Evolutionary conservation across 73 alveolate species (phyloP).

Genomic region (Symbiodinium natans): DNA sequence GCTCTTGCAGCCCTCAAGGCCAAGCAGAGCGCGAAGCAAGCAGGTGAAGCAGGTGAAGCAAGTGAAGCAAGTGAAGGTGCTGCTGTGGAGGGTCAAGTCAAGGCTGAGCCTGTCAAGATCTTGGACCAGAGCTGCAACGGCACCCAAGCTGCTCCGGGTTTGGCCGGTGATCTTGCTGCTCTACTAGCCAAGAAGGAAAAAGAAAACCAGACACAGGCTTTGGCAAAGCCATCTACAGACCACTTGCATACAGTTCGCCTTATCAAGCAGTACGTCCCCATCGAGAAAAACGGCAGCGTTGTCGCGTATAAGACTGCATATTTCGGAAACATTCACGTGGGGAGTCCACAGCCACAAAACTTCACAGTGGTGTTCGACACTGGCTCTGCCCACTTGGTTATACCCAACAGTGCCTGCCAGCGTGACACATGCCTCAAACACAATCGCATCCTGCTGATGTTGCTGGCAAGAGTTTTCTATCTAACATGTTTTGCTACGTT

Average conservation of each 20-base stretch:
- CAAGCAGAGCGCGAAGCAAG: not conserved
- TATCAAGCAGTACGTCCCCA: slow-evolving; percentile 79
- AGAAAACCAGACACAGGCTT: slow-evolving; percentile 6
- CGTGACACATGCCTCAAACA: slow-evolving; percentile 80
- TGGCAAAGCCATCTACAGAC: not conserved
- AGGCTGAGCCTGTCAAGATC: not conserved
- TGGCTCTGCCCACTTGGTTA: slow-evolving; percentile 88
- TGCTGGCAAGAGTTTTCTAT: not conserved
- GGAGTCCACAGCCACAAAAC: slow-evolving; percentile 74
- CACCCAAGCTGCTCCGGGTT: slow-evolving; percentile 40
- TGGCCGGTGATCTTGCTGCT: slow-evolving; percentile 86
- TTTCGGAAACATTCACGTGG: slow-evolving; percentile 46
- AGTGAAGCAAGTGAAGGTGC: not conserved
- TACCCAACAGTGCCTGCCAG: slow-evolving; percentile 81
- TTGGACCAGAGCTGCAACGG: slow-evolving; percentile 9
- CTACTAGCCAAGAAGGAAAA: slow-evolving; percentile 49
- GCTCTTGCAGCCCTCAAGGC: slow-evolving; percentile 74
- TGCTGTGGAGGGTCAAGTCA: not conserved
- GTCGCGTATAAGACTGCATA: slow-evolving; percentile 80
- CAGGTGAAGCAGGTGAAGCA: not conserved
- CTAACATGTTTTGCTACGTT: no score
- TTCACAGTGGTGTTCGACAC: slow-evolving; percentile 88
- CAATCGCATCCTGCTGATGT: not conserved
- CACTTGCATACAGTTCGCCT: slow-evolving; percentile 77
- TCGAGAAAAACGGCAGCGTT: slow-evolving; percentile 60